phyloP scores from a whole-genome alignment of 768 basidiomycete genomes.

The Boletus subcaerulescens region DNA sequence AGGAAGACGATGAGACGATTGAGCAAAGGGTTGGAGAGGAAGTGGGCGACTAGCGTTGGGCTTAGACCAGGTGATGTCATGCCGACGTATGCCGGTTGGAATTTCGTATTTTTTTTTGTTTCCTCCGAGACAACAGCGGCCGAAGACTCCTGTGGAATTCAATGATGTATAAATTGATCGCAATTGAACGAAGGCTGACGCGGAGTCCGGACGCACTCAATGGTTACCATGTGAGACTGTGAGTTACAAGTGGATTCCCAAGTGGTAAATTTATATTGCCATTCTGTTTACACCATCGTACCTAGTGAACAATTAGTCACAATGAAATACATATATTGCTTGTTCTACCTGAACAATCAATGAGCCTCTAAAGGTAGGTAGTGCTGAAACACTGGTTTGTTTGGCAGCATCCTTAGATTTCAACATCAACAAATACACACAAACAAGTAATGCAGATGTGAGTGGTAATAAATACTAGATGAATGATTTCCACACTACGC shows the following conservation, averaged over 20 bases:
- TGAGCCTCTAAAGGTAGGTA: neutral
- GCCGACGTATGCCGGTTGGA: slow-evolving; percentile 17
- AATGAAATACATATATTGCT: neutral
- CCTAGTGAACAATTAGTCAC: too few species aligned
- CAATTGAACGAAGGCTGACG: too few species aligned
- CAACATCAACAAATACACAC: slow-evolving; percentile 16
- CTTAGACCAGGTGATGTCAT: slow-evolving; percentile 28
- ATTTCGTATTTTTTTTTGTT: neutral
- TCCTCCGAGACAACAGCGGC: neutral
- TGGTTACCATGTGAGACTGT: too few species aligned
- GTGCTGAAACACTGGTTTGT: neutral
- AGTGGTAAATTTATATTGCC: too few species aligned
- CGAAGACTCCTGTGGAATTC: too few species aligned
- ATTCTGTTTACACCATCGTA: too few species aligned
- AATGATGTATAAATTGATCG: too few species aligned
- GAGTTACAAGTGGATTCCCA: too few species aligned
- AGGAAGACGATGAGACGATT: neutral
- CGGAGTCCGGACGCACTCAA: too few species aligned
- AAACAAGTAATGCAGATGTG: neutral
- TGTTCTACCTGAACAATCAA: neutral
- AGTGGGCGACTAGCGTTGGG: slow-evolving; percentile 1
- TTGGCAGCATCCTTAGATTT: slow-evolving; percentile 11
- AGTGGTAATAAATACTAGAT: too few species aligned
- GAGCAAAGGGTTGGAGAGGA: neutral
- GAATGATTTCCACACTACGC: too few species aligned